Evolutionary conservation across 257 asterid genomes (phyloP), one percentile per base, ranked within the genome.

Genomic region (Euphrasia confusa): DNA sequence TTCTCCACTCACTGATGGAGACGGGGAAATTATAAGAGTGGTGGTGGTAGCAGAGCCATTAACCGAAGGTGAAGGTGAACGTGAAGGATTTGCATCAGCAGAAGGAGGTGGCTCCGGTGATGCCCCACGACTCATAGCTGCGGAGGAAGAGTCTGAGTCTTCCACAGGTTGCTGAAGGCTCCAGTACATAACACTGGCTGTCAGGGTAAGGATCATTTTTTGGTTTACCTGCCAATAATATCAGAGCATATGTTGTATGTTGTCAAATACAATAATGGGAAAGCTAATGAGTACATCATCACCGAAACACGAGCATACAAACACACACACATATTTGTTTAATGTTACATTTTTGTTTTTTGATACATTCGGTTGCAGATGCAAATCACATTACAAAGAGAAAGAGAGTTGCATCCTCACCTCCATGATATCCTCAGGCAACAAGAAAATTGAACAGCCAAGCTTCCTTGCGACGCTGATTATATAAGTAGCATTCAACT

Each of bases 351-450:
- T 40, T 18, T 14, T 60, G 44, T 17, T 50, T 9, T 35, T 58
- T 18, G 32, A 21, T 32, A 10, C 15, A 15, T 27, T 28, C 57
- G 18, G 15, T 55, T 28, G 44, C 67, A 67, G 63, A 60, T 12
- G 61, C 60, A 70, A 71, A 48, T 50, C 11, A 18, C 50, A 17
- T 26, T 17, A 57, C 21, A 15, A 21, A 50, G 63, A 50, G 64
- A 76, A 56, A 63, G 69, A 57, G 45, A 42, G 21, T 53, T 61
- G 42, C 48, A 70, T 62, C 33, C 79, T 80, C 72, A 92, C 99
- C 91, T 89, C 93, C 63, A 85, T 86, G 82, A 92, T 92, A 75
- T 92, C 97, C 75, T 92, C 99, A 4, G 99, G 99, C 83, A 92
- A 78, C 83, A 92, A 80, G 88, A 89, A 92, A 54, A 92, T 83